phyloP scores from a whole-genome alignment of 805 yeast species.

The Kuraishia cidri region DNA sequence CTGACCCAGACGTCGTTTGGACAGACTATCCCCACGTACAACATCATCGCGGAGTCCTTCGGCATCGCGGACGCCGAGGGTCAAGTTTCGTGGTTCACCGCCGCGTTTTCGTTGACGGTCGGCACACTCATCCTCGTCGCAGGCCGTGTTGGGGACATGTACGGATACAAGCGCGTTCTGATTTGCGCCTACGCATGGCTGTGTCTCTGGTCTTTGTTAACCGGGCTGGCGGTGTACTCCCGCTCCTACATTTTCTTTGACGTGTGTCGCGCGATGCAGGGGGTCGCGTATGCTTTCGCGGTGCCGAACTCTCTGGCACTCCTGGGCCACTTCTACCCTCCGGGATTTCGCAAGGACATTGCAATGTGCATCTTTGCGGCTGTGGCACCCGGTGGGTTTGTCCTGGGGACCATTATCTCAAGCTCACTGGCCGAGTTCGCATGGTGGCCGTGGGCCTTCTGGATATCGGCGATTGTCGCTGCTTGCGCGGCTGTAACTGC shows the following conservation, averaged over 20 bases:
- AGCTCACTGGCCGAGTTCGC: constrained; percentile 33
- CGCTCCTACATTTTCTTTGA: constrained; percentile 40
- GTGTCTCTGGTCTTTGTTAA: constrained; percentile 46
- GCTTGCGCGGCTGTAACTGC: constrained; percentile 20
- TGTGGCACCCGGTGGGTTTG: constrained; percentile 55
- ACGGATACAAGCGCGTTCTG: constrained; percentile 51
- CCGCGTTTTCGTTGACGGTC: constrained; percentile 60
- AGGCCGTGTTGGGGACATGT: constrained; percentile 67
- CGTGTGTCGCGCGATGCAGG: constrained; percentile 52
- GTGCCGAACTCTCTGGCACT: constrained; percentile 57
- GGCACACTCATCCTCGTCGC: constrained; percentile 66
- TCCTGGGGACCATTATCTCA: constrained; percentile 43
- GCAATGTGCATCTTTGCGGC: constrained; percentile 52
- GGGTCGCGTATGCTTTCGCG: constrained; percentile 52
- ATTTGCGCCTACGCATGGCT: constrained; percentile 48
- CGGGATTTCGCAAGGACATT: constrained; percentile 40
- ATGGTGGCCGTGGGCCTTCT: constrained; percentile 59
- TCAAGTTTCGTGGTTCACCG: constrained; percentile 63
- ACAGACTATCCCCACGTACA: constrained; percentile 14
- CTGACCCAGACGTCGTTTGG: constrained; percentile 27
- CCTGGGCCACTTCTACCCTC: constrained; percentile 33
- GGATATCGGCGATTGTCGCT: constrained; percentile 33
- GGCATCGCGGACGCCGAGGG: constrained; percentile 16
- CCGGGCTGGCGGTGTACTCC: constrained; percentile 48
- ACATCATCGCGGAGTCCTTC: constrained; percentile 16